Evolutionary conservation across 768 basidiomycete genomes (phyloP).

Genomic region (Gelatoporia subvermispora): DNA sequence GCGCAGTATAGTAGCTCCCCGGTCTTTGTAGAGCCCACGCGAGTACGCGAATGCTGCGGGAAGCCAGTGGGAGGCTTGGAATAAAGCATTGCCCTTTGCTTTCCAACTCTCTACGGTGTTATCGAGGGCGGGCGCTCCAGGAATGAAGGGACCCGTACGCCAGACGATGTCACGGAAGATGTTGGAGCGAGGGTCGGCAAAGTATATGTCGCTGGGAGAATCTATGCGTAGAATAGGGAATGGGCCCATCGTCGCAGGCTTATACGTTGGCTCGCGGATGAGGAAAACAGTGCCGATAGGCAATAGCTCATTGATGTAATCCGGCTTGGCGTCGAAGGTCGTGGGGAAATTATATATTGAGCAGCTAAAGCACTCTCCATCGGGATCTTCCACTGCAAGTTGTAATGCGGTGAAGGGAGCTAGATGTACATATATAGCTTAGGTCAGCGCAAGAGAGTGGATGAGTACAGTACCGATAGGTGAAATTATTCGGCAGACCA

Average conservation of each 20-base stretch:
- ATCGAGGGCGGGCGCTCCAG: not conserved
- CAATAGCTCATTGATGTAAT: slow-evolving; percentile 23
- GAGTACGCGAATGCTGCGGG: slow-evolving; percentile 25
- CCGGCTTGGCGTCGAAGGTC: slow-evolving; percentile 10
- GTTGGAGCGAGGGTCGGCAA: slow-evolving; percentile 10
- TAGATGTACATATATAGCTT: not conserved
- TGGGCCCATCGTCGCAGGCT: slow-evolving; percentile 8
- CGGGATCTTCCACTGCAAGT: slow-evolving; percentile 21
- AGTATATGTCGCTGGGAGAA: slow-evolving; percentile 25
- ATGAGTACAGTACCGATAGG: slow-evolving; percentile 9
- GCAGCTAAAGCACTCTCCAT: slow-evolving; percentile 16
- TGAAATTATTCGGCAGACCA: slow-evolving; percentile 12
- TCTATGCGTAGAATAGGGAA: slow-evolving; percentile 23
- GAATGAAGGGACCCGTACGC: not conserved
- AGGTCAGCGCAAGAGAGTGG: not conserved
- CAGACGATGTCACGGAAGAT: slow-evolving; percentile 8
- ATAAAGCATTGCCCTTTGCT: slow-evolving; percentile 19
- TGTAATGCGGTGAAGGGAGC: slow-evolving; percentile 9
- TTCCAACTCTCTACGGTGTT: slow-evolving; percentile 16
- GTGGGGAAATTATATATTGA: slow-evolving; percentile 25
- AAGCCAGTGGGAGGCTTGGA: slow-evolving; percentile 17
- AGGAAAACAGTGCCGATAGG: slow-evolving; percentile 23
- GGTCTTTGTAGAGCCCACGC: slow-evolving; percentile 14
- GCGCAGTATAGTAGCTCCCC: slow-evolving; percentile 12
- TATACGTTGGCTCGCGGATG: slow-evolving; percentile 28